Conservation (phyloP, 345 rosid species). For the Aegle marmelos region DNA sequence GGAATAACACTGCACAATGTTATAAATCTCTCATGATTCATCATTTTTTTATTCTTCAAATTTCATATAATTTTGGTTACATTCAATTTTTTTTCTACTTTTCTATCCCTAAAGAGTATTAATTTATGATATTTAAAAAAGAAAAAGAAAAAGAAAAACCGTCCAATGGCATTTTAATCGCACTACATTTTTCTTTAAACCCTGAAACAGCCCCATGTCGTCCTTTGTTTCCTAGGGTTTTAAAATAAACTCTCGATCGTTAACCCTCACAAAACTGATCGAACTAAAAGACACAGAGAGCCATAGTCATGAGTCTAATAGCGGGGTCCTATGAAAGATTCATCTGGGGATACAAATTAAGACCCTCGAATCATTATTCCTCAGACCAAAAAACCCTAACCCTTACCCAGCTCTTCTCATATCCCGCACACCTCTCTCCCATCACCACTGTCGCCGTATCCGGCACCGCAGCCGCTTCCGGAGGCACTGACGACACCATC, state of each 20-base stretch:
- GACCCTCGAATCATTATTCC: slow-evolving; percentile 39
- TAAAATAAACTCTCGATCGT: not conserved
- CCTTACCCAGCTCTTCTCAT: slow-evolving; percentile 73
- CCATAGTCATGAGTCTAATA: slow-evolving; percentile 53
- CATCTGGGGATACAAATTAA: slow-evolving; percentile 87
- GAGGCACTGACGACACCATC: slow-evolving; percentile 76
- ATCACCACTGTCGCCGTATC: slow-evolving; percentile 75
- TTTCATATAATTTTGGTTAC: not conserved
- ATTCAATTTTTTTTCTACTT: not conserved
- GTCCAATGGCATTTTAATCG: not conserved
- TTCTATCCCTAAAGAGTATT: fast-evolving
- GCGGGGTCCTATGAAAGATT: slow-evolving; percentile 93
- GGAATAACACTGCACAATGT: no score
- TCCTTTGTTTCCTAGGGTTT: not conserved
- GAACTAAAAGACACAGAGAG: not conserved
- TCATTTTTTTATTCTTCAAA: no score
- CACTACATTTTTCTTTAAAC: not conserved
- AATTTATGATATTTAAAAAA: not conserved
- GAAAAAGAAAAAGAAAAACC: not conserved
- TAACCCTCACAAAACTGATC: not conserved
- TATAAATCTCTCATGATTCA: no score
- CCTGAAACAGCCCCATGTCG: not conserved
- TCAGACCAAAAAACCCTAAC: slow-evolving; percentile 32
- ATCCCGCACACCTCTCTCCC: slow-evolving; percentile 82
- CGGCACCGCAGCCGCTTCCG: slow-evolving; percentile 83